phyloP scores from a whole-genome alignment of 345 rosid species.

The Clarkia xantiana region DNA sequence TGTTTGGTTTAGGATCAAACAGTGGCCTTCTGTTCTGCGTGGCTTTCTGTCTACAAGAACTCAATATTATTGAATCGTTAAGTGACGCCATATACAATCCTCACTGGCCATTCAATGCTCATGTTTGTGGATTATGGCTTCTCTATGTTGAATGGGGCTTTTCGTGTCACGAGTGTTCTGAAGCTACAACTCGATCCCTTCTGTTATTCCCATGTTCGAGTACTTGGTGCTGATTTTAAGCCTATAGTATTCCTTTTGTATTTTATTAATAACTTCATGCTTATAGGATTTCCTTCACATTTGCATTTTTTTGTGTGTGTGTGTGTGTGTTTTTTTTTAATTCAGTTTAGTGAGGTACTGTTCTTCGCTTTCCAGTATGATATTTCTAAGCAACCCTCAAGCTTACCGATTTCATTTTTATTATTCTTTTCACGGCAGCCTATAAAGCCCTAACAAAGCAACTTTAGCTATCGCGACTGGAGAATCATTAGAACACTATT shows the following conservation, averaged over 20 bases:
- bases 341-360: not conserved
- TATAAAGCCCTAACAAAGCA: conserved; percentile 39
- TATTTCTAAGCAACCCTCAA: conserved; percentile 34
- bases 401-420: conserved; percentile 37
- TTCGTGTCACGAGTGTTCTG: conserved; percentile 57
- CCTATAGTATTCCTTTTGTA: not conserved
- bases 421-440: conserved; percentile 44
- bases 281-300: not conserved
- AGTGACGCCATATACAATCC: not conserved
- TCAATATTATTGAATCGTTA: too few relatives aligned
- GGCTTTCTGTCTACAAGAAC: too few relatives aligned
- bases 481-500: too few relatives aligned
- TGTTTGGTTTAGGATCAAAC: too few relatives aligned
- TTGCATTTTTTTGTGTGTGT: too few relatives aligned
- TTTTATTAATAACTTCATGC: not conserved
- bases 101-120: conserved; percentile 68
- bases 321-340: too few relatives aligned
- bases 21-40: conserved; percentile 30
- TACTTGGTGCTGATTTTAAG: conserved; percentile 1
- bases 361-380: conserved; percentile 35
- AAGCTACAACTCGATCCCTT: conserved; percentile 20
- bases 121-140: conserved; percentile 82
- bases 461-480: conserved; percentile 15
- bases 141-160: conserved; percentile 70
- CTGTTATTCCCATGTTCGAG: conserved; percentile 50